Evolutionary conservation across 768 basidiomycete genomes (phyloP), one percentile per base, ranked within the genome.

Genomic region (Tricholoma bakamatsutake): DNA sequence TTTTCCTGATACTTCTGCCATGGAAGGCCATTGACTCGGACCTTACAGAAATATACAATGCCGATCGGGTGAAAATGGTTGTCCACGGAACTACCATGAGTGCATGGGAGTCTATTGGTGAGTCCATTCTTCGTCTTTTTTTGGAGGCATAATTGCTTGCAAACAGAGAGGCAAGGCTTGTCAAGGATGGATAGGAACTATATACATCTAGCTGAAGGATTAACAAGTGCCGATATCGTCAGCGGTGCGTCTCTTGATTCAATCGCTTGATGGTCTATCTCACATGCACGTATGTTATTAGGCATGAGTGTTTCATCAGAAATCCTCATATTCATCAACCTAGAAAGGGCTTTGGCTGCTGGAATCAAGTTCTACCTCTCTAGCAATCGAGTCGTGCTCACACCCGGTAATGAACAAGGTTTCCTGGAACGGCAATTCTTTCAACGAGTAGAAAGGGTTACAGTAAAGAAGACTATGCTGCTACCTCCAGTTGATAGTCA

Each of bases 131-230:
- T 30, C 28, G 5, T 2, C 31, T 42, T 4, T 31, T 42, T n/a
- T 40, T 21, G n/a, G 50, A 3, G 15, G 39, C 53, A 9, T 53
- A 42, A 31, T 34, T 9, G 31, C 34, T 24, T 30, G 46, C 30
- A 7, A n/a, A n/a, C 46, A 94, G 92, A 76, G 9, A 74, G 72
- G 7, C 72, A 83, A 59, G 93, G 94, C 0, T 69, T 97, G 13
- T 92, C 87, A 0, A 84, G 78, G 59, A 97, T 95, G 93, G 77
- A 71, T 9, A 77, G 96, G 21, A 96, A 94, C 63, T 93, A 98
- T 64, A 88, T 98, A 37, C 96, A 99, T 69, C 76, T 97, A 10
- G 94, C 95, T 0, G 88, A 93, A 66, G 86, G 88, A 33, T 71
- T 90, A 3, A 73, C 78, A 2, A 82, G 83, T 8, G 67, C 83